Percentiles rank a stretch among this genome's conserved stretches.
Conservation (phyloP, 1,284 basidiomycete species). For the Fomitopsis palustris region DNA sequence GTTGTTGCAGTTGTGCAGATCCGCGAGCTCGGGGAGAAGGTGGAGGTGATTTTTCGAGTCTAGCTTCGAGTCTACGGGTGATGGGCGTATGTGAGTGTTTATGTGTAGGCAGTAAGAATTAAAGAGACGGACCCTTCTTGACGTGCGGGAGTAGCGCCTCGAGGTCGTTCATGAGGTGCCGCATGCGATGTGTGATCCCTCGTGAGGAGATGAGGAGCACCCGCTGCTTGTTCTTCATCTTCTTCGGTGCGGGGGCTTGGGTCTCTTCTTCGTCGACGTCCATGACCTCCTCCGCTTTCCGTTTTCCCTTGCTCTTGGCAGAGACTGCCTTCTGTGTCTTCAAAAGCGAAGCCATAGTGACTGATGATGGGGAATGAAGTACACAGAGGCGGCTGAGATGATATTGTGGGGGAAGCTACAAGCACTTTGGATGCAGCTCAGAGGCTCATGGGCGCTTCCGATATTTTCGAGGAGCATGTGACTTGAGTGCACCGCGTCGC, state of each 20-base stretch:
- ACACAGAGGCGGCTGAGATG: not conserved
- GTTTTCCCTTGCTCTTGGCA: slow-evolving; percentile 50
- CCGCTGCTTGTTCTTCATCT: slow-evolving; percentile 77
- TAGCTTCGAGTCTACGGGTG: slow-evolving; percentile 80
- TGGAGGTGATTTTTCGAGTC: slow-evolving; percentile 96
- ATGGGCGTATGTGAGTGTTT: not conserved
- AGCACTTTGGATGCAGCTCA: not conserved
- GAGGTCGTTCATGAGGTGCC: slow-evolving; percentile 96
- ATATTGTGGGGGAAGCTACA: not conserved
- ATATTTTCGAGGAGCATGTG: slow-evolving; percentile 9
- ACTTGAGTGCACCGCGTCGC: slow-evolving; percentile 7
- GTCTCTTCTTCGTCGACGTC: slow-evolving; percentile 37
- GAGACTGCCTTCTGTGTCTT: slow-evolving; percentile 63
- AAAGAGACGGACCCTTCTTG: slow-evolving; percentile 79
- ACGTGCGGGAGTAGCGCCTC: slow-evolving; percentile 90
- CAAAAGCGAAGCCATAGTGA: slow-evolving; percentile 61
- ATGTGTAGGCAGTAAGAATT: too few species aligned
- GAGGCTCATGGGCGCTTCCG: slow-evolving; percentile 5
- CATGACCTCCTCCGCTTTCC: slow-evolving; percentile 58
- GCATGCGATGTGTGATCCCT: slow-evolving; percentile 94
- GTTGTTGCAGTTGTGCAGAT: slow-evolving; percentile 98
- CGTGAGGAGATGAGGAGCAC: slow-evolving; percentile 92
- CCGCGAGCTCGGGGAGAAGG: slow-evolving; percentile 94
- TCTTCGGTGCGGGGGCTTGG: slow-evolving; percentile 40
- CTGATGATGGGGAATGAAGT: not conserved